A percentile compares a stretch with the other conserved stretches of the same genome.
phyloP scores from a whole-genome alignment of 2,329 filamentous ascomycete species.

The Alternaria ventricosa region DNA sequence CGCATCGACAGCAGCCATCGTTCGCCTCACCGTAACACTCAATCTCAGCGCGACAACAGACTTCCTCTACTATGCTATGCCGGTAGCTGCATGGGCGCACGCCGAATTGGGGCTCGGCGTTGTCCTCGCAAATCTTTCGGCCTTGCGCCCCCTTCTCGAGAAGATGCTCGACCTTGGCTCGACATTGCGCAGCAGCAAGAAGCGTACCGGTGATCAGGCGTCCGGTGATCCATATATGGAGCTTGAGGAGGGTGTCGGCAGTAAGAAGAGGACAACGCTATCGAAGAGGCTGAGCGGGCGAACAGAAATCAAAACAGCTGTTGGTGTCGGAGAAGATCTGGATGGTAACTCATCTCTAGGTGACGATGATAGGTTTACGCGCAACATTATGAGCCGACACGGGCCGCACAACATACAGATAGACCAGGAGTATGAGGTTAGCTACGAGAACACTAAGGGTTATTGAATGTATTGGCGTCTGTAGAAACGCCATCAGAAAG shows the following conservation, averaged over 20 bases:
- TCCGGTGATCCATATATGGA: conserved; percentile 13
- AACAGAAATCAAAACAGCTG: not conserved
- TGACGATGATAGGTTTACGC: not conserved
- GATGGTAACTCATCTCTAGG: not conserved
- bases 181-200: conserved; percentile 1
- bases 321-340: not conserved
- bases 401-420: not conserved
- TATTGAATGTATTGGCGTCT: too few species aligned
- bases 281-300: not conserved
- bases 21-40: conserved; percentile 46
- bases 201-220: conserved; percentile 10
- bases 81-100: conserved; percentile 21
- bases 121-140: conserved; percentile 18
- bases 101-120: conserved; percentile 16
- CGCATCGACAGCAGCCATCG: conserved; percentile 35
- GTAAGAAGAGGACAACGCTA: not conserved
- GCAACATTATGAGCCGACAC: not conserved
- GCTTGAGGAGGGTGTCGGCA: not conserved
- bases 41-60: conserved; percentile 27
- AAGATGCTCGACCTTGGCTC: conserved; percentile 15
- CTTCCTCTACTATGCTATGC: conserved; percentile 21
- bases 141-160: conserved; percentile 19
- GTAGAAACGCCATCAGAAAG: too few species aligned
- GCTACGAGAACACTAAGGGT: not conserved
- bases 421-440: not conserved